Base-by-base conservation (phyloP, 179 eudicot genomes). In the Vitellaria paradoxa region DNA sequence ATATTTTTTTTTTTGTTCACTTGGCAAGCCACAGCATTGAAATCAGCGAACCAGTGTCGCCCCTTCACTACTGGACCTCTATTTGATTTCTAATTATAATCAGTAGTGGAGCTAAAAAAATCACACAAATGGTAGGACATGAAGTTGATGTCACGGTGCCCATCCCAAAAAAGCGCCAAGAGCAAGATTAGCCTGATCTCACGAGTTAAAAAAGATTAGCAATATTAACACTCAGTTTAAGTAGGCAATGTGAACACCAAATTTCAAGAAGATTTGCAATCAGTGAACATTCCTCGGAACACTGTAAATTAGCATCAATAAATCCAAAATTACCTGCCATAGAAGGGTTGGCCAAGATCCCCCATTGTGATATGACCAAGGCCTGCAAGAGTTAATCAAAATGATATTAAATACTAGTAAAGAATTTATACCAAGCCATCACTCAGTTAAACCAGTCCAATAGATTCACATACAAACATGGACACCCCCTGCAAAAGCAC, bases 301-400 rank as follows among this genome's bases (percentile, higher is more conserved):
- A 14, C 20, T 13, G 42, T 45, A 47, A 12, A 73, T n/a, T 62
- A 7, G 20, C 45, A 75, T 26, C 46, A 52, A 30, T n/a, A 30
- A 66, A 65, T 52, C 64, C 65, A 70, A 60, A 70, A 81, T 72
- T 79, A 93, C 98, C 97, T 92, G 97, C 98, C 98, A 93, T 68
- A 93, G 46, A 67, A 93, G 92, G 9, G 95, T 92, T 63, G 98
- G 98, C 98, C 97, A 93, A 55, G 97, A 90, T 82, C 98, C 98
- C 6, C 92, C 98, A 85, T 92, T 93, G 77, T 92, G 98, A 86
- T 93, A 93, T n/a, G 98, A 93, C 98, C 97, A 93, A 76, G 97
- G 93, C 70, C 93, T 93, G 92, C 84, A 80, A 78, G 23, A 61
- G 40, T 53, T 66, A 55, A 62, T 6, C 12, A 13, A 74, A n/a